Percentiles rank a stretch among this genome's conserved stretches.
These are phyloP conservation scores for Talaromyces sp. DNA, from an alignment of 2,329 filamentous ascomycete species.

Conservation along the genomic window DNA sequence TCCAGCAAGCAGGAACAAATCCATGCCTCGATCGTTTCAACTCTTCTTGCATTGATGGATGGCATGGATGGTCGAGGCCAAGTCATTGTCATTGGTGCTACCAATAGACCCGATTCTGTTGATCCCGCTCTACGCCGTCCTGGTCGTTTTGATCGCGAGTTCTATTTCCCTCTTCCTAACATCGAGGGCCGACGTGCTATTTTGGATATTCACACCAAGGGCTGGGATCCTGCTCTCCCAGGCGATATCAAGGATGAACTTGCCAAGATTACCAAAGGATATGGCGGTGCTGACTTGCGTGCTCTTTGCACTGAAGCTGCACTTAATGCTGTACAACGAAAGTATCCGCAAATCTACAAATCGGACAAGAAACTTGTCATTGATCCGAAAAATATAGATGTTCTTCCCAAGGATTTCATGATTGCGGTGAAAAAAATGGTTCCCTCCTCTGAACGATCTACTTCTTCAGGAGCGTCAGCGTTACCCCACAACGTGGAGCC, in stretches of 20 bases:
- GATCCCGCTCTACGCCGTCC: conserved; percentile 93
- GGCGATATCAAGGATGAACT: conserved; percentile 79
- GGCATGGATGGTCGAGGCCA: conserved; percentile 98
- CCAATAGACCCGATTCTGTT: conserved; percentile 93
- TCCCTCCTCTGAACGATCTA: conserved; percentile 88
- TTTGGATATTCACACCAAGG: conserved; percentile 91
- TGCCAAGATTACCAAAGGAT: conserved; percentile 86
- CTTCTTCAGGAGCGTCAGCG: conserved; percentile 79
- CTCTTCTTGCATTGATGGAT: conserved; percentile 91
- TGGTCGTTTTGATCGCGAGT: conserved; percentile 94
- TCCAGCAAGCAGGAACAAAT: conserved; percentile 99
- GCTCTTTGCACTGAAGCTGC: conserved; percentile 95
- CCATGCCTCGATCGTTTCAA: conserved; percentile 95
- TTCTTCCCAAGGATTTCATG: conserved; percentile 95
- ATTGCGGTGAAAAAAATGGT: conserved; percentile 94
- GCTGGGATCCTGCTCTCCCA: conserved; percentile 79
- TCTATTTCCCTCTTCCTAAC: conserved; percentile 94
- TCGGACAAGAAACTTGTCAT: conserved; percentile 89
- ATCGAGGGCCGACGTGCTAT: conserved; percentile 79
- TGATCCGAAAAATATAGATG: conserved; percentile 77
- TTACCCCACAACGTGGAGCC: conserved; percentile 80
- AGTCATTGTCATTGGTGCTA: conserved; percentile 98
- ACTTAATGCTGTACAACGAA: conserved; percentile 91
- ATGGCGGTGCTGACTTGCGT: conserved; percentile 91
- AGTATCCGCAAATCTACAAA: conserved; percentile 93